These are phyloP conservation scores for Craterostigma plantagineum DNA, from an alignment of 257 asterid species.

Conservation along the genomic window DNA sequence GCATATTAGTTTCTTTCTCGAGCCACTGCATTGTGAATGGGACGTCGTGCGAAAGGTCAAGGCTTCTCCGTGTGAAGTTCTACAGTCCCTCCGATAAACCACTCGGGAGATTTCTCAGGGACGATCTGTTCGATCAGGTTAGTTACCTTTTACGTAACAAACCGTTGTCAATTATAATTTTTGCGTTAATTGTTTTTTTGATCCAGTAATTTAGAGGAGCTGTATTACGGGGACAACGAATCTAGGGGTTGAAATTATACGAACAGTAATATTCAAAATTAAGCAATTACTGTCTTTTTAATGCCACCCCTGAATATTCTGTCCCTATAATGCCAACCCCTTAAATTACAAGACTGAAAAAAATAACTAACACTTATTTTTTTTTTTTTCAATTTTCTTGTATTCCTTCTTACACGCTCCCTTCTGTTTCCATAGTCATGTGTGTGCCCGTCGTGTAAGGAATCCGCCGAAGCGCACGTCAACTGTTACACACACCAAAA, in stretches of 20 bases:
- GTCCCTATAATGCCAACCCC: no score
- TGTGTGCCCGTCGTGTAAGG: constrained; percentile 68
- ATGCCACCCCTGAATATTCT: no score
- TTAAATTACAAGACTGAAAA: no score
- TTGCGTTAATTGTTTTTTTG: no score
- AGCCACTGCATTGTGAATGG: constrained; percentile 57
- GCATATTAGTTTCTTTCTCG: constrained; percentile 80
- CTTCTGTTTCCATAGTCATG: constrained; percentile 33
- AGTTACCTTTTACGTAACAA: constrained; percentile 5
- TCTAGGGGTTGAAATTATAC: no score
- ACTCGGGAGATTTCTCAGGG: constrained; percentile 72
- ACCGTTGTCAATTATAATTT: no score
- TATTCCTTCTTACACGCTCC: constrained; percentile 4
- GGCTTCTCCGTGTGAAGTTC: constrained; percentile 61
- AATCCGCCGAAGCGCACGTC: constrained; percentile 74
- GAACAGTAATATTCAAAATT: no score
- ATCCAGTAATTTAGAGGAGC: no score
- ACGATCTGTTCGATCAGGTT: constrained; percentile 83
- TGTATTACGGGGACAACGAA: no score
- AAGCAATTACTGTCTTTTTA: no score
- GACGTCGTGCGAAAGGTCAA: constrained; percentile 70
- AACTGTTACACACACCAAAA: constrained; percentile 74
- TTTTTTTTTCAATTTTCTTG: background rate
- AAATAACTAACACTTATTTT: no score
- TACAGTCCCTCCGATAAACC: constrained; percentile 88